Percentiles rank a stretch among this genome's conserved stretches.
These are phyloP conservation scores for Zymoseptoria ardabiliae DNA, from an alignment of 2,329 filamentous ascomycete species.

Conservation along the genomic window DNA sequence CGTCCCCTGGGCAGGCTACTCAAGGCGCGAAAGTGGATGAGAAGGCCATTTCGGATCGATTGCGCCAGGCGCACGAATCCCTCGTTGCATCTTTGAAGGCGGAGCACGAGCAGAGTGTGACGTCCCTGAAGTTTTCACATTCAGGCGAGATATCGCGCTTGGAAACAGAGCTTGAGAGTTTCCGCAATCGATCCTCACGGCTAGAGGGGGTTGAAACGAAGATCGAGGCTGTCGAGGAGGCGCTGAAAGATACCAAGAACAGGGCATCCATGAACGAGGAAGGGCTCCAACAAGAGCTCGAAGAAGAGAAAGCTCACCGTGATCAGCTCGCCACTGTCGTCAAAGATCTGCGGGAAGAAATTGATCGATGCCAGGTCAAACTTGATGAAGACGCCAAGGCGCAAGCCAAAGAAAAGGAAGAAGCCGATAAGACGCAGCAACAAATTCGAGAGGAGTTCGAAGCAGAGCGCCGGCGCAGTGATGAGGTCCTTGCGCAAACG, in stretches of 20 bases:
- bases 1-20: neutral
- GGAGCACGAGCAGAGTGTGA: conserved; percentile 13
- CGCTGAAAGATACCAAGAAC: conserved; percentile 22
- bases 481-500: conserved; percentile 6
- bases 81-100: conserved; percentile 11
- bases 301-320: conserved; percentile 25
- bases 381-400: conserved; percentile 28
- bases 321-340: conserved; percentile 27
- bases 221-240: conserved; percentile 28
- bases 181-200: conserved; percentile 16
- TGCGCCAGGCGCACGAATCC: conserved; percentile 3
- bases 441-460: conserved; percentile 20
- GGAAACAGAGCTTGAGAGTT: conserved; percentile 22
- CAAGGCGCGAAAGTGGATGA: no score
- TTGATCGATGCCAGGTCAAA: conserved; percentile 28
- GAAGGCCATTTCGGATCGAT: neutral
- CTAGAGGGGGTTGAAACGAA: conserved; percentile 26
- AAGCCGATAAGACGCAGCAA: conserved; percentile 16
- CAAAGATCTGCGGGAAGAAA: conserved; percentile 28
- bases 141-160: conserved; percentile 18
- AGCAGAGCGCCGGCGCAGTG: conserved; percentile 12
- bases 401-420: conserved; percentile 24
- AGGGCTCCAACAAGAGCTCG: conserved; percentile 23
- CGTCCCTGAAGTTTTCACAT: conserved; percentile 17
- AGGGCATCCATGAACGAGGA: conserved; percentile 25